phyloP scores from a whole-genome alignment of 768 basidiomycete species.

The Tephrocybe sp. region DNA sequence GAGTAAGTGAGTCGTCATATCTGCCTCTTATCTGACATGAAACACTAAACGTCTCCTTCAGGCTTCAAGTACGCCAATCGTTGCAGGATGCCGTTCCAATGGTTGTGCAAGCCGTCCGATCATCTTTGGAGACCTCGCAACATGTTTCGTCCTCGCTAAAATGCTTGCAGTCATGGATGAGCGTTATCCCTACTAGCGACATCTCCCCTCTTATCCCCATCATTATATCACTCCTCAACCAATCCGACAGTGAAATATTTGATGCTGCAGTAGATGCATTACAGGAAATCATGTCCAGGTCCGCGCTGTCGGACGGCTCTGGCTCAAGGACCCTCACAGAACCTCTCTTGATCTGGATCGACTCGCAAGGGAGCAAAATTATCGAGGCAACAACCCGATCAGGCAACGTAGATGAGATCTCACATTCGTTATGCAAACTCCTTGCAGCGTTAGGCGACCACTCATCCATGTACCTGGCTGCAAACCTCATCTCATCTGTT shows the following conservation, averaged over 20 bases:
- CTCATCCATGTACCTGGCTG: slow-evolving; percentile 73
- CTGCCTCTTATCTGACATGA: not conserved
- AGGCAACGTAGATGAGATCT: slow-evolving; percentile 50
- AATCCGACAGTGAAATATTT: slow-evolving; percentile 54
- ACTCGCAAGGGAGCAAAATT: slow-evolving; percentile 50
- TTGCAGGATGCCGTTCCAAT: slow-evolving; percentile 67
- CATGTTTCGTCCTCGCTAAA: slow-evolving; percentile 71
- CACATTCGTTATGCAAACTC: slow-evolving; percentile 77
- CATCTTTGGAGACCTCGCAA: slow-evolving; percentile 44
- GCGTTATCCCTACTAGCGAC: slow-evolving; percentile 65
- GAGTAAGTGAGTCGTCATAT: slow-evolving; percentile 56
- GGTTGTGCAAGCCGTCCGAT: slow-evolving; percentile 65
- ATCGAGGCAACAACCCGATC: slow-evolving; percentile 30
- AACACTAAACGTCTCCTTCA: slow-evolving; percentile 23
- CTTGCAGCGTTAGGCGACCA: slow-evolving; percentile 83
- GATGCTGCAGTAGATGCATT: slow-evolving; percentile 67
- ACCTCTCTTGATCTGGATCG: slow-evolving; percentile 80
- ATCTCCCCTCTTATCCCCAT: slow-evolving; percentile 64
- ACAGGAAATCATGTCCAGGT: slow-evolving; percentile 75
- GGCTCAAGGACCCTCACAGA: slow-evolving; percentile 76
- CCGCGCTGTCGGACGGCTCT: slow-evolving; percentile 67
- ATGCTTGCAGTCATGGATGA: slow-evolving; percentile 84
- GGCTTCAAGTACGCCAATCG: slow-evolving; percentile 61
- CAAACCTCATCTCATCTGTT: slow-evolving; percentile 53
- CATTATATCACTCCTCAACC: slow-evolving; percentile 63